Evolutionary conservation across 148 eudicot genomes (phyloP), one percentile per base, ranked within the genome.

Genomic region (Persicaria tinctoria): DNA sequence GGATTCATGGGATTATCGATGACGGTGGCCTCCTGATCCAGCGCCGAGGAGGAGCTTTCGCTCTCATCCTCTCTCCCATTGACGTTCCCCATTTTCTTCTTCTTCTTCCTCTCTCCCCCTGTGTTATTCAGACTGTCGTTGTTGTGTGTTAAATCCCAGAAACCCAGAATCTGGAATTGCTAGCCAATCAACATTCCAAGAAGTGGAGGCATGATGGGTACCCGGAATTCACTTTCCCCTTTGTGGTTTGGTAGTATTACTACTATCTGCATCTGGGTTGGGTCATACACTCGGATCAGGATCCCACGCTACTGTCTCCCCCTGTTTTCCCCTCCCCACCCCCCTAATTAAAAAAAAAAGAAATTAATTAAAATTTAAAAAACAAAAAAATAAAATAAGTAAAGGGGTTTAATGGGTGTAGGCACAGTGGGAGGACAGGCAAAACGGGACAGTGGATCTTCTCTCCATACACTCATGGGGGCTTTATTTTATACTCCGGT

Each of bases 21-120:
- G 8, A 50, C 56, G 3, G 20, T 48, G 13, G 45, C 84, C 70
- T 57, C 79, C 73, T 74, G 84, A 13, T 83, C 89, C 68, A 80
- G 81, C 27, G 50, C 81, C 46, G 79, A 77, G 74, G 78, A 86
- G 76, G 27, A 23, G 27, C 79, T 82, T 73, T 81, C 78, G 71
- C 63, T 72, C 47, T 73, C 88, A 17, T 91, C 91, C 82, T 87
- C 93, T 81, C 88, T 84, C 46, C 88, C 97, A 77, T 85, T 91
- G 6, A 83, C 91, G 81, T 91, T 91, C 69, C 97, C 97, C 93
- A 91, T 91, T 74, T 51, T 49, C 57, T 44, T 48, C 20, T 55
- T 66, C 20, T 53, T 66, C 20, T 53, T 6, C 10, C 27, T 47
- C 6, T 56, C 8, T 53, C 62, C 73, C 14, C 23, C 45, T 6